A percentile compares a stretch with the other conserved stretches of the same genome.
Conservation (phyloP, 352 stramenopile species). For the Pythium insidiosum region DNA sequence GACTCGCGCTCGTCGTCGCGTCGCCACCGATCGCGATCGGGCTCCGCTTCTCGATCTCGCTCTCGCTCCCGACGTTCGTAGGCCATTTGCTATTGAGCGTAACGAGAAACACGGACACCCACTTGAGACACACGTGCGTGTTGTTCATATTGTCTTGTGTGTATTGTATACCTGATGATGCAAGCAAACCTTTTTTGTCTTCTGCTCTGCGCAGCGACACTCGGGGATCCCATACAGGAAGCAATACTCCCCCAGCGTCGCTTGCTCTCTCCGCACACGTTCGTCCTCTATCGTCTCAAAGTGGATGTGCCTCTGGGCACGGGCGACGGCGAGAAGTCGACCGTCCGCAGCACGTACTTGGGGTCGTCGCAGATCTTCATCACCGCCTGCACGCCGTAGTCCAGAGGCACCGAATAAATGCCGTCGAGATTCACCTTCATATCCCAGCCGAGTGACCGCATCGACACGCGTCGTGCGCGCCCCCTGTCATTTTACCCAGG, state of each 20-base stretch:
- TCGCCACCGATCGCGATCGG: conserved; percentile 15
- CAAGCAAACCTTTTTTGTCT: conserved; percentile 11
- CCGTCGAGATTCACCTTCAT: conserved; percentile 86
- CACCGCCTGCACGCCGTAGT: conserved; percentile 85
- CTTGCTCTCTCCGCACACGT: too few species aligned
- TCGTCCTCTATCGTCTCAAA: too few species aligned
- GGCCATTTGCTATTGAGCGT: too few species aligned
- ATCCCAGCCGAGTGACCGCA: conserved; percentile 85
- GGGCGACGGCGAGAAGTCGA: conserved; percentile 45
- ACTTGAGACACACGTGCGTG: too few species aligned
- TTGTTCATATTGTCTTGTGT: conserved; percentile 3
- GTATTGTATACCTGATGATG: conserved; percentile 1
- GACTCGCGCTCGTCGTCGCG: neutral
- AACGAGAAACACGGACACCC: too few species aligned
- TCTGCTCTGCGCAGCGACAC: conserved; percentile 1
- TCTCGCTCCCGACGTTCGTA: conserved; percentile 13
- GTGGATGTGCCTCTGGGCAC: too few species aligned
- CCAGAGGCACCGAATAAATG: conserved; percentile 81
- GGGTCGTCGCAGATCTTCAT: conserved; percentile 86
- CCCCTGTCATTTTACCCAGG: conserved; percentile 50
- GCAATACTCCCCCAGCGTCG: too few species aligned
- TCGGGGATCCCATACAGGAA: too few species aligned
- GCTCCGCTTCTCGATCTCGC: conserved; percentile 19
- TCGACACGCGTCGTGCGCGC: conserved; percentile 75
- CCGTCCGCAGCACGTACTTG: conserved; percentile 80